Percentiles rank a stretch among this genome's conserved stretches.
Evolutionary conservation across 2,329 filamentous ascomycete genomes (phyloP).

Genomic region (Aspergillus melleus): DNA sequence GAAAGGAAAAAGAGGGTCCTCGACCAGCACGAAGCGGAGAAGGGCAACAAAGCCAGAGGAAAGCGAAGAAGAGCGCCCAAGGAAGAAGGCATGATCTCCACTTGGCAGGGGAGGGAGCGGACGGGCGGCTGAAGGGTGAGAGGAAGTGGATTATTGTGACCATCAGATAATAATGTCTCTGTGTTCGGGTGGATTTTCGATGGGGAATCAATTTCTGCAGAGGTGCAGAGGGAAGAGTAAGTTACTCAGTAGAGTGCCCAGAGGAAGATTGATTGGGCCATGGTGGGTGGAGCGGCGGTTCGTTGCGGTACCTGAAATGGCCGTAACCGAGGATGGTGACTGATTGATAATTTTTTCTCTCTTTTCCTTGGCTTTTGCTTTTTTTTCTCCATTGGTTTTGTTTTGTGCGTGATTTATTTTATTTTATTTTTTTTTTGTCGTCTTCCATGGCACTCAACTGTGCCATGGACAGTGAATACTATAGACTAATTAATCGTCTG

Average conservation of each 20-base stretch:
- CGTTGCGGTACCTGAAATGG: not conserved
- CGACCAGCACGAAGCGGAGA: not conserved
- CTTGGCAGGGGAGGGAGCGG: slow-evolving; percentile 5
- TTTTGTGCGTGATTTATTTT: not conserved
- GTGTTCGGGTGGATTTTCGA: not conserved
- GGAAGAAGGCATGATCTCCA: slow-evolving; percentile 6
- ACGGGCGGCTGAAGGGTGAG: not conserved
- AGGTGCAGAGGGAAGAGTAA: not conserved
- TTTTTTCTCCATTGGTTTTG: not conserved
- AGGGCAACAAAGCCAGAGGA: not conserved
- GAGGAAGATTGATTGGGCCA: not conserved
- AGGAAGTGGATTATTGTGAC: no score
- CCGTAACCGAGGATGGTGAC: not conserved
- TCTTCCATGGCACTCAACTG: no score
- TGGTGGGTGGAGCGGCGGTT: not conserved
- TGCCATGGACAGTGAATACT: no score
- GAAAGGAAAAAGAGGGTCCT: slow-evolving; percentile 1
- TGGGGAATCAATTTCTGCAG: not conserved
- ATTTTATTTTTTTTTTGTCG: no score
- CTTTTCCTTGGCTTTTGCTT: no score
- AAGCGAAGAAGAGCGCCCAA: not conserved
- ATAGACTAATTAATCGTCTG: no score
- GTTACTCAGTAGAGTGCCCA: not conserved
- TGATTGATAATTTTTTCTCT: not conserved
- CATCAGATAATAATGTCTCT: not conserved